Evolutionary conservation across 495 filamentous ascomycete genomes (phyloP).

Genomic region (Xylaria longipes): DNA sequence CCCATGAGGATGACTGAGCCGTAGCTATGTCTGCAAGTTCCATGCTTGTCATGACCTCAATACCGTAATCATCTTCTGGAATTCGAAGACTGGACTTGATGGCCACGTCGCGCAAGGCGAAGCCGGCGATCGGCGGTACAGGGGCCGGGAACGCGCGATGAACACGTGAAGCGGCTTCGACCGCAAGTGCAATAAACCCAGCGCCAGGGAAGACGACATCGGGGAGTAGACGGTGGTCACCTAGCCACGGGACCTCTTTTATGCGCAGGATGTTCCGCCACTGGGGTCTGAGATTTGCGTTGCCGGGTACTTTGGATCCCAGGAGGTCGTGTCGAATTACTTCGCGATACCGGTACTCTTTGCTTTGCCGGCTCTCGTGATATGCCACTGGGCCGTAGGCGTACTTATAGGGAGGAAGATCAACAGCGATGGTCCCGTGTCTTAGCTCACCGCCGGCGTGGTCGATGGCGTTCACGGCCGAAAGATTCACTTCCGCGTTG

Average conservation of each 20-base stretch:
- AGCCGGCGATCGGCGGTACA: conserved; percentile 25
- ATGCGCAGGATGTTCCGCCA: conserved; percentile 60
- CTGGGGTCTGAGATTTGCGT: conserved; percentile 46
- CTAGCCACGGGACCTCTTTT: conserved; percentile 57
- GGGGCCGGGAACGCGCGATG: conserved; percentile 7
- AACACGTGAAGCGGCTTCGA: conserved; percentile 49
- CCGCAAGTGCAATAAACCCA: conserved; percentile 55
- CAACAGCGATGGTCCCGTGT: conserved; percentile 22
- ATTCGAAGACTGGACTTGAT: conserved; percentile 40
- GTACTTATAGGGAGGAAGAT: conserved; percentile 29
- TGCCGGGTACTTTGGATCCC: conserved; percentile 52
- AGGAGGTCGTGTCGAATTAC: conserved; percentile 56
- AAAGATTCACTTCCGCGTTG: conserved; percentile 17
- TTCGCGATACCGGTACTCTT: conserved; percentile 51
- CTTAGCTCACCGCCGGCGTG: neutral
- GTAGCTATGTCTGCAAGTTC: conserved; percentile 15
- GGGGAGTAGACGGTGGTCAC: conserved; percentile 44
- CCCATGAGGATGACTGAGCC: conserved; percentile 12
- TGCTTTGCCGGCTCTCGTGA: conserved; percentile 50
- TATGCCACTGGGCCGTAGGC: too few relatives aligned
- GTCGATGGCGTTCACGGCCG: conserved; percentile 26
- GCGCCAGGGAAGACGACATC: conserved; percentile 58
- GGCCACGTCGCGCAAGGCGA: conserved; percentile 30
- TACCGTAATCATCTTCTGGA: conserved; percentile 42
- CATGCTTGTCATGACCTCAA: conserved; percentile 26